Percentiles rank a stretch among this genome's conserved stretches.
These are phyloP conservation scores for Microstroma glucosiphilum DNA, from an alignment of 1,284 basidiomycete genomes.

Conservation along the genomic window DNA sequence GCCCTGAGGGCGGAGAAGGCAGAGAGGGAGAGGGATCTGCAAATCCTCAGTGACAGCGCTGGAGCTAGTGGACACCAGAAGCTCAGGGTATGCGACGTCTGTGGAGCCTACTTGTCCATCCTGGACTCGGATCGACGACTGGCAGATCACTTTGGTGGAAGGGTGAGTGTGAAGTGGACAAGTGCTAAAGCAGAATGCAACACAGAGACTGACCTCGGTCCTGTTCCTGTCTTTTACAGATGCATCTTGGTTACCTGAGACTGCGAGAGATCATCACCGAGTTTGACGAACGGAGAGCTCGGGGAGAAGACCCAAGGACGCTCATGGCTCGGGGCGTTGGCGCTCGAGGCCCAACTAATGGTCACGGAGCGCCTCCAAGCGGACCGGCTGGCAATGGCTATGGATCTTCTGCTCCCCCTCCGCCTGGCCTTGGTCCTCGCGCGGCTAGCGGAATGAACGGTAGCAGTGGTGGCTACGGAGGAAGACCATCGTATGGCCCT, in stretches of 20 bases:
- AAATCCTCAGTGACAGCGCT: constrained; percentile 93
- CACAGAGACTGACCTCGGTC: neutral
- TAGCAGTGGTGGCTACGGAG: constrained; percentile 23
- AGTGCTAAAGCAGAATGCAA: neutral
- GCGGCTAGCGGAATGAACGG: neutral
- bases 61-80: constrained; percentile 99
- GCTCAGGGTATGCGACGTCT: constrained; percentile 96
- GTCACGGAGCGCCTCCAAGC: neutral
- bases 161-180: constrained; percentile 58
- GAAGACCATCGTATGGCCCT: constrained; percentile 6
- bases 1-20: constrained; percentile 91
- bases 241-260: constrained; percentile 98
- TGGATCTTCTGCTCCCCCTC: neutral
- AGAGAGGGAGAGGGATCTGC: constrained; percentile 93
- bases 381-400: neutral
- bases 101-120: constrained; percentile 94
- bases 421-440: neutral
- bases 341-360: constrained; percentile 1
- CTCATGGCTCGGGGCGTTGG: constrained; percentile 12
- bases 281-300: constrained; percentile 51
- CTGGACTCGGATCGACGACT: constrained; percentile 96
- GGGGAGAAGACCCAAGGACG: constrained; percentile 15
- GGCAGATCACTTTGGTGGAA: constrained; percentile 99
- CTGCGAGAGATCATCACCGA: constrained; percentile 84
- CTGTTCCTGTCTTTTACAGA: constrained; percentile 56